Evolutionary conservation across 345 rosid species (phyloP).

Genomic region (Firmiana major): DNA sequence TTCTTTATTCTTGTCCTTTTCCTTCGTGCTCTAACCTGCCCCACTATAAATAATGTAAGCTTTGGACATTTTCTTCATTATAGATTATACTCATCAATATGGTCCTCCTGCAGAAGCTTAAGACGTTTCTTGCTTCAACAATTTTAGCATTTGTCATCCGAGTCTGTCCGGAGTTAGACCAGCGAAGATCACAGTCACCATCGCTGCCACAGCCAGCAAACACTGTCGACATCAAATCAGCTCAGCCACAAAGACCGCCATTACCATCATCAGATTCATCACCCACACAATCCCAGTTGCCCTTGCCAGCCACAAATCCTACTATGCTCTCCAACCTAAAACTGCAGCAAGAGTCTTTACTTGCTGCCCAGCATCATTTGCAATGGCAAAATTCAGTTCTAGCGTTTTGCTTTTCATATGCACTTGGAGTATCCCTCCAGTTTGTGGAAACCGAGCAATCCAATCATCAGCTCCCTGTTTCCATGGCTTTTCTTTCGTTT

Average conservation of each 20-base stretch:
- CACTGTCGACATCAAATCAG: background rate
- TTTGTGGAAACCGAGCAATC: background rate
- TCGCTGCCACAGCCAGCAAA: background rate
- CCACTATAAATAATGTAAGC: background rate
- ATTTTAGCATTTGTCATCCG: background rate
- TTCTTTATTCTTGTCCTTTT: background rate
- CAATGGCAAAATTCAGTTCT: background rate
- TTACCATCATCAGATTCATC: background rate
- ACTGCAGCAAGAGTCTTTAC: background rate
- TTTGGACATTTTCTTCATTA: background rate
- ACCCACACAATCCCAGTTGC: background rate
- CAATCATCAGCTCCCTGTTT: background rate
- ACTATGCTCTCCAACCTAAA: background rate
- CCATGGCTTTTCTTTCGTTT: background rate
- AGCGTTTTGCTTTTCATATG: constrained; percentile 5
- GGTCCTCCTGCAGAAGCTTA: background rate
- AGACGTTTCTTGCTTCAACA: background rate
- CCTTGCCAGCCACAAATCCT: background rate
- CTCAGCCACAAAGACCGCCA: background rate
- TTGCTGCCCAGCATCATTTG: background rate
- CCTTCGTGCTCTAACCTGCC: background rate
- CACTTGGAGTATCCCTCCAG: background rate
- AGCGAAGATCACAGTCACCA: background rate
- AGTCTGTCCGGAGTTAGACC: background rate
- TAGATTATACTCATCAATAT: background rate